Base-by-base conservation (phyloP, 2,329 filamentous ascomycete genomes). In the Xylariaceae sp. region DNA sequence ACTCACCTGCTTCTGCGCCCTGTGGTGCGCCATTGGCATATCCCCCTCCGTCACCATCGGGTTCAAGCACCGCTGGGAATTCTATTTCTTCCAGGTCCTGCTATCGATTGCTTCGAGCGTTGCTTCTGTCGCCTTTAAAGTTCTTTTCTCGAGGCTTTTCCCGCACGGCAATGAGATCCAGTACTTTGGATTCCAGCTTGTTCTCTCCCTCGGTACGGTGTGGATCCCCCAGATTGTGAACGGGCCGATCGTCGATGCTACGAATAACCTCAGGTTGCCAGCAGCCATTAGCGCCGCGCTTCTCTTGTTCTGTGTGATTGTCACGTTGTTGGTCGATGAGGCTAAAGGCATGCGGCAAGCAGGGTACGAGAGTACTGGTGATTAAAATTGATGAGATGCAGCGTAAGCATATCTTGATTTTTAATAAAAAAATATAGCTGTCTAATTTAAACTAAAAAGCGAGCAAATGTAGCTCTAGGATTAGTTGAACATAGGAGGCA, bases 211-310 rank as follows among this genome's bases (percentile, higher is more conserved):
- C 33, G 45, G 45, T 6, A 44, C 53, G 4, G 46, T 56, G 9
- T 51, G 53, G 53, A 37, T 51, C 12, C 53, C 53, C n/a, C 53
- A 56, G 23, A 51, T 56, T 21, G 46, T 51, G 14, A 56, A 56
- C 14, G 53, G 53, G 3, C 53, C 46, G 6, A 21, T 51, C 26
- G 45, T 50, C 39, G 53, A 56, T 33, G 53, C 45, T 28, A 56
- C 45, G 16, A 45, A 56, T 23, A 51, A 56, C 39, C 45, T 56
- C 40, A 45, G 53, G 29, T 16, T 56, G 21, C 53, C 53, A 19
- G 53, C 46, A 16, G 53, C 31, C 16, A 45, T 65, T 21, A 54
- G 50, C 29, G 7, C 52, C 4, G 52, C 16, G 6, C 21, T 54
- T 16, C 14, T 54, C 2, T 21, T 48, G 4, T 37, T 54, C 44